Conservation (phyloP, 257 asterid species). For the Ilex asprella region DNA sequence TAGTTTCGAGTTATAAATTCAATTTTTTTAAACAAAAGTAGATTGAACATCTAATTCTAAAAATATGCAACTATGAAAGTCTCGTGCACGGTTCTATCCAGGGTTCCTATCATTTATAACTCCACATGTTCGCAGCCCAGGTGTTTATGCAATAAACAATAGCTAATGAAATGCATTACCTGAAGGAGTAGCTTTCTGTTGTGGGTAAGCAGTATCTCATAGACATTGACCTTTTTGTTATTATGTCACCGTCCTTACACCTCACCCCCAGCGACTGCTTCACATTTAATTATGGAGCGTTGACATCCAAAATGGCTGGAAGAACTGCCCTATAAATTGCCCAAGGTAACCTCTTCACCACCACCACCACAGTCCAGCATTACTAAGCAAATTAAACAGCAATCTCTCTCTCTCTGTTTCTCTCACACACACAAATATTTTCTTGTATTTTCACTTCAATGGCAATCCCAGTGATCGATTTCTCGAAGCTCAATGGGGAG, state of each 20-base stretch:
- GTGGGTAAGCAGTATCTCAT: background rate
- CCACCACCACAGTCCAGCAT: background rate
- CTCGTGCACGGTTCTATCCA: no score
- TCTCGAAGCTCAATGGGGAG: slow-evolving; percentile 1
- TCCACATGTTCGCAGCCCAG: no score
- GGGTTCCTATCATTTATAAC: no score
- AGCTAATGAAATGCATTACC: no score
- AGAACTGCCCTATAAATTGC: background rate
- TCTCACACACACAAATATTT: background rate
- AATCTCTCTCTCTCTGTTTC: background rate
- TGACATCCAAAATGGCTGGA: background rate
- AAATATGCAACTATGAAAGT: no score
- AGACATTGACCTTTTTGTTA: background rate
- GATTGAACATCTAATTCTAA: no score
- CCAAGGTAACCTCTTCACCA: background rate
- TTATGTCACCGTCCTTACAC: background rate
- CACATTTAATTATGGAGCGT: background rate
- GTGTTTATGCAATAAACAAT: no score
- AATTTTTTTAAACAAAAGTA: no score
- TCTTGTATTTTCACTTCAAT: background rate
- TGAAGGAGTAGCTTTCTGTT: no score
- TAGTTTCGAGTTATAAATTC: no score
- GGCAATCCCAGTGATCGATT: slow-evolving; percentile 1
- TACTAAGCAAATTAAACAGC: background rate
- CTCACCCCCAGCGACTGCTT: background rate